Percentiles rank a stretch among this genome's conserved stretches.
These are phyloP conservation scores for Penicillium paradoxum DNA, from an alignment of 495 filamentous ascomycete species.

Conservation along the genomic window DNA sequence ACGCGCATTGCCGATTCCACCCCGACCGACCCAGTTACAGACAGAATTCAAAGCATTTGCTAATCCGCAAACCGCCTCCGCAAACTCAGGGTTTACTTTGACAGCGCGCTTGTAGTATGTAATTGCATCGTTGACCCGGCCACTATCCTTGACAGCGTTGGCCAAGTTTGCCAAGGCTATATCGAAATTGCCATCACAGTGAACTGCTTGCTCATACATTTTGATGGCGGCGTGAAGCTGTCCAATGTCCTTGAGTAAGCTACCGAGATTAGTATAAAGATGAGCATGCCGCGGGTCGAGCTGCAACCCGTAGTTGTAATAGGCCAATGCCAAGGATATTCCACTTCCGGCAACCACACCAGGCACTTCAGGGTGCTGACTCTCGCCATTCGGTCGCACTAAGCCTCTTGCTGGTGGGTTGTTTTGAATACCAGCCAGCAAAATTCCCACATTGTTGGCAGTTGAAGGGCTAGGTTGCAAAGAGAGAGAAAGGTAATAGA, in stretches of 20 bases:
- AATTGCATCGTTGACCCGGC: slow-evolving; percentile 87
- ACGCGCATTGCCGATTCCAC: slow-evolving; percentile 67
- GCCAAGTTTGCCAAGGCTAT: slow-evolving; percentile 96
- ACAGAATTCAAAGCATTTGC: slow-evolving; percentile 96
- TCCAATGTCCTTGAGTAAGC: slow-evolving; percentile 93
- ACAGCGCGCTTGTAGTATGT: slow-evolving; percentile 88
- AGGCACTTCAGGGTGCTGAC: slow-evolving; percentile 55
- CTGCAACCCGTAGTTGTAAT: slow-evolving; percentile 87
- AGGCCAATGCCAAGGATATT: slow-evolving; percentile 79
- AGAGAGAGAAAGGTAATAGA: slow-evolving; percentile 95
- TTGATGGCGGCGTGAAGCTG: slow-evolving; percentile 86
- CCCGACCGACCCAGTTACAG: slow-evolving; percentile 89
- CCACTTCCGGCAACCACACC: slow-evolving; percentile 84
- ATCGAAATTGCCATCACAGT: slow-evolving; percentile 87
- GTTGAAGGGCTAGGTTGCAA: slow-evolving; percentile 95
- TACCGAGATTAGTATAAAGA: slow-evolving; percentile 94
- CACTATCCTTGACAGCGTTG: slow-evolving; percentile 97
- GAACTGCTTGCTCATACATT: slow-evolving; percentile 96
- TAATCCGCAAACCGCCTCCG: slow-evolving; percentile 93
- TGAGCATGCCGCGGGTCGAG: slow-evolving; percentile 93
- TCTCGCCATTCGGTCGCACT: slow-evolving; percentile 31
- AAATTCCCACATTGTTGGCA: slow-evolving; percentile 96
- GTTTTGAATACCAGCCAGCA: slow-evolving; percentile 91
- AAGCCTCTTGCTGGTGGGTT: slow-evolving; percentile 44
- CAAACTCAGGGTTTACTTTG: slow-evolving; percentile 86